Conservation (phyloP, 768 basidiomycete genomes). For the Suillus fuscotomentosus region DNA sequence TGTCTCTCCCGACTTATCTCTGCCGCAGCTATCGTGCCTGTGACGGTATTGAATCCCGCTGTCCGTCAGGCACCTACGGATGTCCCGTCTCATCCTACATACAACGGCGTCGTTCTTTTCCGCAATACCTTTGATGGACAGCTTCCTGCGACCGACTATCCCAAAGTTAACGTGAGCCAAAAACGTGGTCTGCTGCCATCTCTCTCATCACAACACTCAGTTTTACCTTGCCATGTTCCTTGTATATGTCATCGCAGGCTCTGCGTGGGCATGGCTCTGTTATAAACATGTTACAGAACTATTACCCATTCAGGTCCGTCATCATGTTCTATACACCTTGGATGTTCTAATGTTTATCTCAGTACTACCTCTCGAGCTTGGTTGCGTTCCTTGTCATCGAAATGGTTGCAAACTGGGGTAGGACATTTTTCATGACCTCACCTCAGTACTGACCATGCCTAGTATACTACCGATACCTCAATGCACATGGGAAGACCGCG, state of each 20-base stretch:
- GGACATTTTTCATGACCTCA: constrained; percentile 14
- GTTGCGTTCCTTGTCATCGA: constrained; percentile 87
- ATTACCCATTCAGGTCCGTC: constrained; percentile 78
- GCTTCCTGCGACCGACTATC: constrained; percentile 91
- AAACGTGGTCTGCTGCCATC: not conserved
- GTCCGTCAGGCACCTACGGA: constrained; percentile 44
- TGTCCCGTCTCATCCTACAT: constrained; percentile 69
- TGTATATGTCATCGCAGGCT: constrained; percentile 67
- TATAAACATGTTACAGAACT: constrained; percentile 79
- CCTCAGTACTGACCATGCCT: constrained; percentile 10
- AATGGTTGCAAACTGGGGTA: constrained; percentile 91
- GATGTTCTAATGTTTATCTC: constrained; percentile 4
- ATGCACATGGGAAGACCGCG: constrained; percentile 74
- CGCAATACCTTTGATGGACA: constrained; percentile 85
- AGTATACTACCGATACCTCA: constrained; percentile 95
- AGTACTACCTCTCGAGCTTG: constrained; percentile 92
- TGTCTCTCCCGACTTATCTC: constrained; percentile 3
- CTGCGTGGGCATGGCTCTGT: constrained; percentile 82
- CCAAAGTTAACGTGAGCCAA: constrained; percentile 84
- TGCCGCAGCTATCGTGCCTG: constrained; percentile 75
- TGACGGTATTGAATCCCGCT: constrained; percentile 62
- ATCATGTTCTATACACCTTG: not conserved
- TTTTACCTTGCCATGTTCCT: constrained; percentile 88
- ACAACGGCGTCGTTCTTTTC: constrained; percentile 80
- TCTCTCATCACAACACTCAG: constrained; percentile 36